Conservation (phyloP, 371 early-diverging fungal genomes). For the Apophysomyces elegans region DNA sequence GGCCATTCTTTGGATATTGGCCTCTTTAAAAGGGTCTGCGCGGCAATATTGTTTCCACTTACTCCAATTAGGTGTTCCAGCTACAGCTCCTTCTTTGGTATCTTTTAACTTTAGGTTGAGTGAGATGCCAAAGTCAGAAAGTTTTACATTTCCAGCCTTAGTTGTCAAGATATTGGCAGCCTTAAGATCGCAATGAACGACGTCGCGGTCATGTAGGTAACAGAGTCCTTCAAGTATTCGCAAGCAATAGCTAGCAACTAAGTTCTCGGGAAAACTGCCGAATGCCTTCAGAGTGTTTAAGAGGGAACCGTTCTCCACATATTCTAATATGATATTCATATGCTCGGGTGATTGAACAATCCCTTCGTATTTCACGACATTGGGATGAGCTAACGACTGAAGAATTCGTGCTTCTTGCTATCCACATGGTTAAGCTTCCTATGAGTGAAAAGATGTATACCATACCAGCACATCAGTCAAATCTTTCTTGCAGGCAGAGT, state of each 20-base stretch:
- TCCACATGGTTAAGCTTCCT: constrained; percentile 14
- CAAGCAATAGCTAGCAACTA: constrained; percentile 83
- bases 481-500: constrained; percentile 46
- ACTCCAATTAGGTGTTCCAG: constrained; percentile 97
- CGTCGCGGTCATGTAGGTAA: constrained; percentile 87
- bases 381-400: constrained; percentile 73
- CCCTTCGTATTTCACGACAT: constrained; percentile 86
- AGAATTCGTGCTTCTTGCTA: constrained; percentile 76
- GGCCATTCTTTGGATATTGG: not conserved
- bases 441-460: not conserved
- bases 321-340: constrained; percentile 87
- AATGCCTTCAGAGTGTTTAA: constrained; percentile 83
- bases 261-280: constrained; percentile 86
- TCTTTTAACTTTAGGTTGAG: constrained; percentile 69
- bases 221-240: constrained; percentile 87
- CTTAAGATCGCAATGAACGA: constrained; percentile 95
- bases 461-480: constrained; percentile 52
- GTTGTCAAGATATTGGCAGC: constrained; percentile 93
- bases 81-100: constrained; percentile 63
- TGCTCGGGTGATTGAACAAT: constrained; percentile 70
- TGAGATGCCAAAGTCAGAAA: constrained; percentile 93
- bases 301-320: constrained; percentile 93
- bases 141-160: constrained; percentile 87
- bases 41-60: constrained; percentile 21
- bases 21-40: not conserved